These are phyloP conservation scores for Talaromyces sp. DNA, from an alignment of 2,329 filamentous ascomycete species.

Conservation along the genomic window DNA sequence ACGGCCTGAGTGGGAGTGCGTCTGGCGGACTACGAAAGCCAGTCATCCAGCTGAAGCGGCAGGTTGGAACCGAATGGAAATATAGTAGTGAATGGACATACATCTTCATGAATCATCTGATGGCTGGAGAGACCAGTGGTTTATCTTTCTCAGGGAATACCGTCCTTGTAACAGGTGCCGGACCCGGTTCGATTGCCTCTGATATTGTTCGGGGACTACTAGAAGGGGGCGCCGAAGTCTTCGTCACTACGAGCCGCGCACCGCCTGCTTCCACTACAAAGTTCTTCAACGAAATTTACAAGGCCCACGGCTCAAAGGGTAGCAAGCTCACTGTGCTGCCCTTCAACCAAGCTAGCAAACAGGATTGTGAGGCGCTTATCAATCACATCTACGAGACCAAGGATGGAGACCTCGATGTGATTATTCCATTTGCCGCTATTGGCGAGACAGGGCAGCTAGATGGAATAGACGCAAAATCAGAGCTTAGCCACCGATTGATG, in stretches of 20 bases:
- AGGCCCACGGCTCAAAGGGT: conserved; percentile 84
- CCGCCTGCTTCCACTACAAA: conserved; percentile 97
- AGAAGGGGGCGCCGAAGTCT: conserved; percentile 90
- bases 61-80: conserved; percentile 95
- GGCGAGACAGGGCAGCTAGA: conserved; percentile 98
- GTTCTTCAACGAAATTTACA: conserved; percentile 95
- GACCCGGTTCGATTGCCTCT: conserved; percentile 93
- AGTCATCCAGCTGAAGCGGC: conserved; percentile 95
- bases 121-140: conserved; percentile 80
- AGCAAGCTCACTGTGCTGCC: conserved; percentile 96
- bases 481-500: conserved; percentile 98
- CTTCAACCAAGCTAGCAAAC: conserved; percentile 98
- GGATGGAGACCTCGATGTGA: conserved; percentile 91
- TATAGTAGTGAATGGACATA: conserved; percentile 98
- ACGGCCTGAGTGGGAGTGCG: neutral
- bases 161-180: conserved; percentile 95
- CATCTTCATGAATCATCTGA: conserved; percentile 84
- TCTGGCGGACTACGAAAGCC: conserved; percentile 63
- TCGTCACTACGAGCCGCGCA: conserved; percentile 94
- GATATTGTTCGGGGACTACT: conserved; percentile 94
- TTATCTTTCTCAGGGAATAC: conserved; percentile 93
- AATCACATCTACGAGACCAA: conserved; percentile 97
- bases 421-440: conserved; percentile 95
- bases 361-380: conserved; percentile 66
- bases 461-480: conserved; percentile 91